Evolutionary conservation across 1,284 basidiomycete genomes (phyloP), one percentile per base, ranked within the genome.

Genomic region (Ganoderma meredithae): DNA sequence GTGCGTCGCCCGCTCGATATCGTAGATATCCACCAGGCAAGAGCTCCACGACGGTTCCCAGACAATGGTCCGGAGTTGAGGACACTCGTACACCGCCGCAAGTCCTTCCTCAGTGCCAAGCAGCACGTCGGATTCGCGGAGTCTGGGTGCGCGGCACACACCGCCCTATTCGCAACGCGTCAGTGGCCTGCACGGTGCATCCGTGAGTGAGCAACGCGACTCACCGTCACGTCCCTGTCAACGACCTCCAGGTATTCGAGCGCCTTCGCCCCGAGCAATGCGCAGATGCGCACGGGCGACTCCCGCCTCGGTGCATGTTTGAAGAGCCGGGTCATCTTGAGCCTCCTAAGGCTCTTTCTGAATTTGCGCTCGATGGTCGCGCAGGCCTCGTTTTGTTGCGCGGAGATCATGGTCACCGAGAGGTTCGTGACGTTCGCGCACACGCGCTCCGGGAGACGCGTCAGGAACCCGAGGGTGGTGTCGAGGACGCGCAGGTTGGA

Each of bases 381-480:
- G 31, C 52, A 55, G 27, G 52, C 31, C 15, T 55, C 52, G 27
- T 55, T 55, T 27, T 55, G 52, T 22, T 55, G 27, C 12, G 52
- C 3, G 15, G 31, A 55, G 27, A 55, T 55, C 13, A 55, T 55
- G 4, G 27, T 33, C 5, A 55, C 17, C 2, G 52, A 15, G 52
- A 55, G 52, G 31, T 33, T 55, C 15, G 52, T 33, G 52, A 55
- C 17, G 52, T 19, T 31, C 5, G 52, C 27, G 27, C 52, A 55
- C 12, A 17, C 52, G 27, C 25, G 52, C 52, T 31, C 52, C 3
- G 52, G 52, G 27, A 55, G 52, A 19, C 52, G 52, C 27, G 52
- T 55, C 27, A 55, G 27, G 31, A 55, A 31, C 27, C 25, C 52
- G 52, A 55, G 52, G 15, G 52, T 55, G 25, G 52, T 55, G 27